Evolutionary conservation across 352 stramenopile species (phyloP), one percentile per base, ranked within the genome.

Genomic region (Phytophthora tentaculata): DNA sequence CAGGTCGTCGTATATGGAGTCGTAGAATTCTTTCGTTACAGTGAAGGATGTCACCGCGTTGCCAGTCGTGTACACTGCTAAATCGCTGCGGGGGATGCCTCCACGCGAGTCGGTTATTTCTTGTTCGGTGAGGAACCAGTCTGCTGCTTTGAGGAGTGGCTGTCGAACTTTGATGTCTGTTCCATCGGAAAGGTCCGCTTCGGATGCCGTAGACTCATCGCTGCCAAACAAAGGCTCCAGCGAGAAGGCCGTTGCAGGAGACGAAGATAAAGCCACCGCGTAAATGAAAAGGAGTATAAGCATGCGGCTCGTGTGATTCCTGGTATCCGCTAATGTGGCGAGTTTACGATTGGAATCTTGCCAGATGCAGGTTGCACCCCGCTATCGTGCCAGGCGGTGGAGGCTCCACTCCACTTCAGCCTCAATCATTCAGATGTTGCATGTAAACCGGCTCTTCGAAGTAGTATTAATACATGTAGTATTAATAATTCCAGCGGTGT

Each of bases 41-140:
- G 67, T 69, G 43, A 76, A 88, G 24, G 69, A 65, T 16, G 74
- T 78, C 17, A 91, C 77, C 1, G 61, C 47, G 54, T 91, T 89
- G 29, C 69, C 70, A 0, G 50, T 57, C 2, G 77, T 79, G 35
- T 61, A 79, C 1, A 83, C 65, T 0, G 61, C 44, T 19, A 90
- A 44, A 17, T 76, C 71, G 8, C 61, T 66, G n/a, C 83, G 75
- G 20, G 71, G 58, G 13, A 82, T 61, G 13, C 81, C 81, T 22
- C 72, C 72, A 3, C 83, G 72, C 12, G 81, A 73, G 10, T 32
- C 56, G 13, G 71, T 80, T 44, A 91, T 83, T 62, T 91, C 81
- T 13, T 77, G 62, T 20, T 76, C 67, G 0, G 66, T 84, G 5
- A 91, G 61, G 56, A 91, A 90, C 83, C 83, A 90, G 29, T 77